These are phyloP conservation scores for Malus sylvestris DNA, from an alignment of 306 rosid genomes.

Conservation along the genomic window DNA sequence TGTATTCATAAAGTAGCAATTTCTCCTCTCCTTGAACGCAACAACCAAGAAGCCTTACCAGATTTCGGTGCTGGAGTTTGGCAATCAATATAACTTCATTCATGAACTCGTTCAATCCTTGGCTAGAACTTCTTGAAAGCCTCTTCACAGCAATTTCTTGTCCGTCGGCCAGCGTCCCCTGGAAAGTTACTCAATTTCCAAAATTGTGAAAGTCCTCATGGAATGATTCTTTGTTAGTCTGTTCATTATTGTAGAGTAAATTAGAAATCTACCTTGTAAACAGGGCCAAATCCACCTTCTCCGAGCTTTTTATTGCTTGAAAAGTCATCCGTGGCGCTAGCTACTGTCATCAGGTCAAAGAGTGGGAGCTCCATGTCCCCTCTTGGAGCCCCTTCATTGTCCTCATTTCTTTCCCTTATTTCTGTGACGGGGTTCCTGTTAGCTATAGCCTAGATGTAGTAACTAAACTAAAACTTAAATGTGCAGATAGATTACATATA, in stretches of 20 bases:
- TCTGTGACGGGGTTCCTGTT: not conserved
- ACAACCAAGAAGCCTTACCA: constrained; percentile 37
- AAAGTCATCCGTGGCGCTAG: constrained; percentile 36
- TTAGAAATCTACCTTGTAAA: constrained; percentile 32
- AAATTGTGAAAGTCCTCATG: not conserved
- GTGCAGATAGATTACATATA: not conserved
- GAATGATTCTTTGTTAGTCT: not conserved
- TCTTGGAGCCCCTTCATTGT: not conserved
- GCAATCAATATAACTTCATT: constrained; percentile 51
- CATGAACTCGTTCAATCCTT: constrained; percentile 50
- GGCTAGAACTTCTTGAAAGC: constrained; percentile 22
- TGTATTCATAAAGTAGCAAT: constrained; percentile 48
- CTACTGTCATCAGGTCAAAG: constrained; percentile 28
- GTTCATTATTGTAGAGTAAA: not conserved
- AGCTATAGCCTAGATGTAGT: not conserved
- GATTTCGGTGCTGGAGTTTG: constrained; percentile 63
- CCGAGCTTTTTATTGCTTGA: constrained; percentile 38
- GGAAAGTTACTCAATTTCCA: not conserved
- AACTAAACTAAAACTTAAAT: not conserved
- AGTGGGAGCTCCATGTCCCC: constrained; percentile 46
- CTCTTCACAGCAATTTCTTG: constrained; percentile 52
- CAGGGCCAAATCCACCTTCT: constrained; percentile 64
- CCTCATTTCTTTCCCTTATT: not conserved
- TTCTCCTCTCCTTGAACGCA: constrained; percentile 26
- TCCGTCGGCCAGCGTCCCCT: constrained; percentile 49